A percentile compares a stretch with the other conserved stretches of the same genome.
Evolutionary conservation across 1,284 basidiomycete species (phyloP).

Genomic region (Moesziomyces parantarcticus): DNA sequence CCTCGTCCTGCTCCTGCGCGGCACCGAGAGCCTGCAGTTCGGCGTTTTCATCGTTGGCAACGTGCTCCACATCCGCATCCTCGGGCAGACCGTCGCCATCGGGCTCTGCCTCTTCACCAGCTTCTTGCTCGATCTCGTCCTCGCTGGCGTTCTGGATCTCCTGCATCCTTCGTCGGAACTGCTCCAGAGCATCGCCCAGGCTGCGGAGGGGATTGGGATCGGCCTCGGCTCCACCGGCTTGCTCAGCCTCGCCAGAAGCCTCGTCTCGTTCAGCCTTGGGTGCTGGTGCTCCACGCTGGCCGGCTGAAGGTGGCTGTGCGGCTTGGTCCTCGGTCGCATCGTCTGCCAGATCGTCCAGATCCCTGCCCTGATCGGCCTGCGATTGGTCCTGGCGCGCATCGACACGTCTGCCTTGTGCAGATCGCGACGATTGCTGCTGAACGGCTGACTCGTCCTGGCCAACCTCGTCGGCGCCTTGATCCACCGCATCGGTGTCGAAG

Average conservation of each 20-base stretch:
- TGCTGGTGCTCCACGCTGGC: constrained; percentile 18
- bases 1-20: constrained; percentile 74
- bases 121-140: constrained; percentile 66
- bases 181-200: constrained; percentile 85
- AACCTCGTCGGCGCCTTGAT: constrained; percentile 40
- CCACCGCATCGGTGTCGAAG: constrained; percentile 41
- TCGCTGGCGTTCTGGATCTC: constrained; percentile 77
- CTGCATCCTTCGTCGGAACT: constrained; percentile 84
- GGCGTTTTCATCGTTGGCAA: constrained; percentile 76
- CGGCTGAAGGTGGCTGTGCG: constrained; percentile 39
- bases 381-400: constrained; percentile 38
- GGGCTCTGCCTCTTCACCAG: constrained; percentile 68
- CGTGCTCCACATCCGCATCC: constrained; percentile 77
- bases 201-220: constrained; percentile 78
- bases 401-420: constrained; percentile 36
- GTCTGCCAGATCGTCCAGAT: constrained; percentile 57
- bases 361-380: constrained; percentile 60
- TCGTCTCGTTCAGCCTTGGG: constrained; percentile 25
- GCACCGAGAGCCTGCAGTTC: constrained; percentile 91
- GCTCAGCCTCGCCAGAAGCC: constrained; percentile 25
- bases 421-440: constrained; percentile 47
- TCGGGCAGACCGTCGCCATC: constrained; percentile 70
- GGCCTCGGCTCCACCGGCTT: constrained; percentile 50
- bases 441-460: constrained; percentile 44
- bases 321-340: constrained; percentile 66